Evolutionary conservation across 768 basidiomycete genomes (phyloP), one percentile per base, ranked within the genome.

Genomic region (Asterophora parasitica): DNA sequence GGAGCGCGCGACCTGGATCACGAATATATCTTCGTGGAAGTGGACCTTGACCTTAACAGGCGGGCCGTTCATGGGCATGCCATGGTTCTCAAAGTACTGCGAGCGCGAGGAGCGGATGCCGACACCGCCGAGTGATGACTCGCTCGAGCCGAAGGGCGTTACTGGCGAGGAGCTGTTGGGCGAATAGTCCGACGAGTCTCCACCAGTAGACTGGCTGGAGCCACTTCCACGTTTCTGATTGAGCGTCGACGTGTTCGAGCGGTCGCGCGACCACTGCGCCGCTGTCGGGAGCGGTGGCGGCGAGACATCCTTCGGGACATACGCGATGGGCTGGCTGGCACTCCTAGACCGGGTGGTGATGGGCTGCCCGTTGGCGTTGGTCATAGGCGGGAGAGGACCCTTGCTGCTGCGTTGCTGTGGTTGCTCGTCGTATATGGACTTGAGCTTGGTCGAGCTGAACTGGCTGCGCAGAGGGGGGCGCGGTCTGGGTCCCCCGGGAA

Each of bases 1-100:
- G 52, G 73, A 67, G 52, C 85, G 78, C 35, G 88, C 78, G 19
- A 95, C 91, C 66, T 92, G 88, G 49, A 97, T 89, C 53, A 95
- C 87, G 61, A 97, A 98, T 38, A 96, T 88, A 63, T 96, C 93
- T 58, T 94, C 89, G 59, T 91, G 83, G 71, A 88, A 97, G 65
- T 90, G 88, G 44, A 97, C 92, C 68, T 95, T 95, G 61, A 97
- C 83, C 62, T 93, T 91, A 35, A 97, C 84, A 9, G 84, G 78
- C 4, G 72, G 65, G 16, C 44, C 46, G 15, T 41, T 28, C 19
- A 44, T 59, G 17, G 51, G 31, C 43, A 49, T 8, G 54, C 56
- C 47, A 59, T 38, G 20, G 8, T 42, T 44, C 12, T 60, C 80
- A 60, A 74, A 81, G 56, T 67, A 71, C 60, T 78, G 81, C 51